phyloP scores from a whole-genome alignment of 768 basidiomycete species.

The Mycena latifolia region DNA sequence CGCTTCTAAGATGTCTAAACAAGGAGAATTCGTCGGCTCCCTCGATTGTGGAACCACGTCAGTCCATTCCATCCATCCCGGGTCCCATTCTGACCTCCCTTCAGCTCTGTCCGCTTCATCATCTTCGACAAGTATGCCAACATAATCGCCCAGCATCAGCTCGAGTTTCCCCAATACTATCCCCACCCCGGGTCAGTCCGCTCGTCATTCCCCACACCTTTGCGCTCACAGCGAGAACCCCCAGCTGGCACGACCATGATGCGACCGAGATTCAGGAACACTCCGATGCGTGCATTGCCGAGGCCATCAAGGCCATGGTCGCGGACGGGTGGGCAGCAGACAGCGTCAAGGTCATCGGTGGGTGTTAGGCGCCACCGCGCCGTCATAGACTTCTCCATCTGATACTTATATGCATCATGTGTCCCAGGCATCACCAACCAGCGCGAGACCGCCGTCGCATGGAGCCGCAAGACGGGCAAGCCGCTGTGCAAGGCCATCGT shows the following conservation, averaged over 20 bases:
- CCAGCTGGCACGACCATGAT: conserved; percentile 98
- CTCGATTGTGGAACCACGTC: conserved; percentile 97
- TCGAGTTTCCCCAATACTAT: conserved; percentile 95
- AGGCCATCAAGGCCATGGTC: conserved; percentile 79
- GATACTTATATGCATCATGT: conserved; percentile 28
- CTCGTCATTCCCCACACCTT: not conserved
- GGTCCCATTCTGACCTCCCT: not conserved
- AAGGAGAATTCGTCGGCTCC: conserved; percentile 90
- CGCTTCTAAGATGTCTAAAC: conserved; percentile 52
- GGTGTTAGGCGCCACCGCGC: conserved; percentile 44
- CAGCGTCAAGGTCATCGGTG: conserved; percentile 94
- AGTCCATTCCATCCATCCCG: conserved; percentile 43
- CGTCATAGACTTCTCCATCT: conserved; percentile 23
- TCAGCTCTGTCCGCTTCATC: conserved; percentile 91
- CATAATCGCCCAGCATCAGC: conserved; percentile 89
- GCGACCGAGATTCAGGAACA: conserved; percentile 83
- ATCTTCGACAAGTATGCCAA: conserved; percentile 90
- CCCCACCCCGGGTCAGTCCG: conserved; percentile 81
- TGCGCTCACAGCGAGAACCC: conserved; percentile 22
- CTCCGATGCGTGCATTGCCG: conserved; percentile 81
- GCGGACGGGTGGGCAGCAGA: conserved; percentile 80
- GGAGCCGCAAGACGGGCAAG: conserved; percentile 92
- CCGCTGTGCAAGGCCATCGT: conserved; percentile 92
- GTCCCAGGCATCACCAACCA: conserved; percentile 99
- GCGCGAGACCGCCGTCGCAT: conserved; percentile 94